Evolutionary conservation across 306 rosid species (phyloP).

Genomic region (Quercus bicolor): DNA sequence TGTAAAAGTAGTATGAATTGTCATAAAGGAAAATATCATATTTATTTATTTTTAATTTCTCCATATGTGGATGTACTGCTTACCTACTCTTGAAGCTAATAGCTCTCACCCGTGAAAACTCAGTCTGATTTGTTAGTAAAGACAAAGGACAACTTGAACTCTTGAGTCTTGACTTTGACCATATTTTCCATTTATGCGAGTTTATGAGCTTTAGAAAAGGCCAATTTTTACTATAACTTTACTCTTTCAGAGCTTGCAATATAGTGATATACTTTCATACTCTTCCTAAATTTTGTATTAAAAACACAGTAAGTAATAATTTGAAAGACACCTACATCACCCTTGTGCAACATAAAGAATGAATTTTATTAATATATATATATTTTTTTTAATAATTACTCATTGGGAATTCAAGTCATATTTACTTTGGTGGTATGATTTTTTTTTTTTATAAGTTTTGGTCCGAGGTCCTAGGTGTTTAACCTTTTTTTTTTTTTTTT

Average conservation of each 20-base stretch:
- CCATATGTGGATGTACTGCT: neutral
- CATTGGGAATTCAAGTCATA: neutral
- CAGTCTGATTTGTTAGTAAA: too few relatives aligned
- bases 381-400: neutral
- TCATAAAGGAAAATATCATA: neutral
- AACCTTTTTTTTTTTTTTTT: neutral
- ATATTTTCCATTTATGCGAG: too few relatives aligned
- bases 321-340: neutral
- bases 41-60: neutral
- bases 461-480: neutral
- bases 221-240: neutral
- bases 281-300: too few relatives aligned
- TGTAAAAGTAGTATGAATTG: neutral
- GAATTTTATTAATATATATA: neutral
- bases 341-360: neutral
- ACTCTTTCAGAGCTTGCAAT: neutral
- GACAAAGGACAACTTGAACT: too few relatives aligned
- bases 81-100: neutral
- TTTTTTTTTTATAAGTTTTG: too few relatives aligned
- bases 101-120: neutral
- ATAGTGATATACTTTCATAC: too few relatives aligned
- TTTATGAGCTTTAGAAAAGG: too few relatives aligned
- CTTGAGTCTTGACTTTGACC: neutral
- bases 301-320: neutral
- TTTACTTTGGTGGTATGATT: neutral